A percentile compares a stretch with the other conserved stretches of the same genome.
These are phyloP conservation scores for Metschnikowia noctiluminum DNA, from an alignment of 805 yeast genomes.

Conservation along the genomic window DNA sequence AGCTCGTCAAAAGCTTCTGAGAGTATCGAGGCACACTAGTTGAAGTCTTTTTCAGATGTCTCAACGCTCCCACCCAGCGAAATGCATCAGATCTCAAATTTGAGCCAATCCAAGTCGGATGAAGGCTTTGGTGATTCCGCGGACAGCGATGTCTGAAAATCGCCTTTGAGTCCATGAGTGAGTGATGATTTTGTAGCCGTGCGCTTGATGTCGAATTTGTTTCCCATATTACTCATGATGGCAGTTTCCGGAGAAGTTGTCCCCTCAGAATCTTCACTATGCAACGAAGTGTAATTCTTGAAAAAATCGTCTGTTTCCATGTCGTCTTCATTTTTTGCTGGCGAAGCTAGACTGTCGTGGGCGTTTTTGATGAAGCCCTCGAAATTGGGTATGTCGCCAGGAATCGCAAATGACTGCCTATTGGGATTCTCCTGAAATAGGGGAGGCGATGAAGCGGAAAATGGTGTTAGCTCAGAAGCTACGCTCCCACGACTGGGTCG, in stretches of 20 bases:
- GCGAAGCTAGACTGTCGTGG: constrained; percentile 9
- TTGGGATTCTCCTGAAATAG: constrained; percentile 4
- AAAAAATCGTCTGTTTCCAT: constrained; percentile 22
- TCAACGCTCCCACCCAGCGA: background rate
- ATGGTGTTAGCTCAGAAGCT: constrained; percentile 10
- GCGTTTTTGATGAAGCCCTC: constrained; percentile 1
- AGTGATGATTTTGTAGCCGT: constrained; percentile 14
- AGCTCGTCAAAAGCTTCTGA: too few relatives aligned
- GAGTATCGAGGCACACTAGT: too few relatives aligned
- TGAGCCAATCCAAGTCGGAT: constrained; percentile 32
- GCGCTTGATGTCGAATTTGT: constrained; percentile 15
- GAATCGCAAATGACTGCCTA: constrained; percentile 12
- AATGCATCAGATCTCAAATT: constrained; percentile 22
- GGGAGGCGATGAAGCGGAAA: constrained; percentile 14
- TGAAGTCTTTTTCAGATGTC: too few relatives aligned
- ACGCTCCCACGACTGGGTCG: constrained; percentile 9
- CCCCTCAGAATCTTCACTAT: constrained; percentile 17
- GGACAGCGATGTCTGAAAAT: background rate
- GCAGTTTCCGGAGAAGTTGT: constrained; percentile 11
- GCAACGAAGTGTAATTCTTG: constrained; percentile 22
- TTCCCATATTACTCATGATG: constrained; percentile 12
- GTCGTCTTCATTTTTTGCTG: constrained; percentile 15
- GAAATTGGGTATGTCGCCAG: constrained; percentile 10
- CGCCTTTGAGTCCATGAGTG: constrained; percentile 18
- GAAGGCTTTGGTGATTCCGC: constrained; percentile 12